These are phyloP conservation scores for Mycena kentingensis DNA, from an alignment of 768 basidiomycete species.

Conservation along the genomic window DNA sequence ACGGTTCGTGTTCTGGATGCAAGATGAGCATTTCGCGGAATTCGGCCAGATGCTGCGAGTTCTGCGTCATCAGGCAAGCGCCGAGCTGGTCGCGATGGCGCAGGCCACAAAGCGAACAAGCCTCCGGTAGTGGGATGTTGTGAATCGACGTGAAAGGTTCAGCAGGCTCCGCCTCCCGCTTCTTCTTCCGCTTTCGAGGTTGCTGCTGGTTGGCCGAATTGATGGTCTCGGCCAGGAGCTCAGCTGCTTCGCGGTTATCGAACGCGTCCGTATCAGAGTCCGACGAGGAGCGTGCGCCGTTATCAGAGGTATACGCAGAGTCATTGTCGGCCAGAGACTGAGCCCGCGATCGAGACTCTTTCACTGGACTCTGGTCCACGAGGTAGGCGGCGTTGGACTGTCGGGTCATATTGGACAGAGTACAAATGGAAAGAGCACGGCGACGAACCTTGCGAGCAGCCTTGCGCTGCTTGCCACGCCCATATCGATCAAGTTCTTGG, in stretches of 20 bases:
- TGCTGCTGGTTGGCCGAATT: conserved; percentile 11
- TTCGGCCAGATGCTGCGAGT: conserved; percentile 65
- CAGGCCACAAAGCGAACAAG: conserved; percentile 66
- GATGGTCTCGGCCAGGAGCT: conserved; percentile 11
- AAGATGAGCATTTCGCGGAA: conserved; percentile 68
- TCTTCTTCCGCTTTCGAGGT: conserved; percentile 17
- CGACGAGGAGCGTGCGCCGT: conserved; percentile 6
- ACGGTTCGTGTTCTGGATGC: conserved; percentile 65
- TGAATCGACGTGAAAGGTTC: conserved; percentile 21
- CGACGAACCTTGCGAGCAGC: too few relatives aligned
- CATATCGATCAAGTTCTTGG: conserved; percentile 56
- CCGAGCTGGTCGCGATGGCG: conserved; percentile 48
- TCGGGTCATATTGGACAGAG: too few relatives aligned
- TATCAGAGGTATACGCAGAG: conserved; percentile 12
- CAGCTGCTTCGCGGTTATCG: conserved; percentile 6
- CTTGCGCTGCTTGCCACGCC: conserved; percentile 73
- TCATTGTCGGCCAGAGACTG: conserved; percentile 6
- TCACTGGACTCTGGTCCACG: conserved; percentile 18
- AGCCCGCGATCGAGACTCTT: conserved; percentile 11
- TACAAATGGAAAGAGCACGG: too few relatives aligned
- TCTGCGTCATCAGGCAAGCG: conserved; percentile 65
- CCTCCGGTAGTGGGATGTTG: conserved; percentile 16
- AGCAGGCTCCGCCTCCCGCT: conserved; percentile 1
- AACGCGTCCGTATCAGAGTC: conserved; percentile 8
- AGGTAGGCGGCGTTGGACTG: too few relatives aligned